Conservation (phyloP, 2,329 filamentous ascomycete genomes). For the Claviceps sp. region DNA sequence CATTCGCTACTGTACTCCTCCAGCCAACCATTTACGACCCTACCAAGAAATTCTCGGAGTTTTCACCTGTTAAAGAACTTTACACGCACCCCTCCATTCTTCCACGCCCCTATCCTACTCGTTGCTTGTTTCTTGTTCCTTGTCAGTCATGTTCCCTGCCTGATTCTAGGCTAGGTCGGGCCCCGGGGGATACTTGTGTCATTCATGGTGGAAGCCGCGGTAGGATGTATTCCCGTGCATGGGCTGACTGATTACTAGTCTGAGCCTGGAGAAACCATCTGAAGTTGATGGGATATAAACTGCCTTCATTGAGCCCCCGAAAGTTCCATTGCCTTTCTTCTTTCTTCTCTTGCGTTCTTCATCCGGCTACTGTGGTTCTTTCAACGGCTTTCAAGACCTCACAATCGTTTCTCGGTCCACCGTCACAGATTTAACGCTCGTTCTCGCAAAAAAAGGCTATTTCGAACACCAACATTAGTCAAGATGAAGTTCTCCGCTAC, state of each 20-base stretch:
- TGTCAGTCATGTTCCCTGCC: not conserved
- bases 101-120: not conserved
- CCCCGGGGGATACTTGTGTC: not conserved
- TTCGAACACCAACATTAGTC: not conserved
- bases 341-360: not conserved
- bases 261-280: not conserved
- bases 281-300: slow-evolving; percentile 4
- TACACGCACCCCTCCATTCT: not conserved
- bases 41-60: not conserved
- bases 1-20: not conserved
- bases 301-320: not conserved
- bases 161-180: not conserved
- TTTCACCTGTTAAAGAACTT: not conserved
- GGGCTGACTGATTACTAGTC: not conserved
- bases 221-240: not conserved
- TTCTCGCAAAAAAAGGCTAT: slow-evolving; percentile 2
- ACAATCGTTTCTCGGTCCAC: slow-evolving; percentile 1
- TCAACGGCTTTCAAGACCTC: not conserved
- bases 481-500: slow-evolving; percentile 11
- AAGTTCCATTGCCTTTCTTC: not conserved
- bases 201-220: slow-evolving; percentile 3
- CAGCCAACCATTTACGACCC: not conserved
- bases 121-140: not conserved
- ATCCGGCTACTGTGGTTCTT: slow-evolving; percentile 1
- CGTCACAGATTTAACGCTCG: slow-evolving; percentile 6